phyloP scores from a whole-genome alignment of 2,329 filamentous ascomycete genomes.

The Fusarium tricinctum region DNA sequence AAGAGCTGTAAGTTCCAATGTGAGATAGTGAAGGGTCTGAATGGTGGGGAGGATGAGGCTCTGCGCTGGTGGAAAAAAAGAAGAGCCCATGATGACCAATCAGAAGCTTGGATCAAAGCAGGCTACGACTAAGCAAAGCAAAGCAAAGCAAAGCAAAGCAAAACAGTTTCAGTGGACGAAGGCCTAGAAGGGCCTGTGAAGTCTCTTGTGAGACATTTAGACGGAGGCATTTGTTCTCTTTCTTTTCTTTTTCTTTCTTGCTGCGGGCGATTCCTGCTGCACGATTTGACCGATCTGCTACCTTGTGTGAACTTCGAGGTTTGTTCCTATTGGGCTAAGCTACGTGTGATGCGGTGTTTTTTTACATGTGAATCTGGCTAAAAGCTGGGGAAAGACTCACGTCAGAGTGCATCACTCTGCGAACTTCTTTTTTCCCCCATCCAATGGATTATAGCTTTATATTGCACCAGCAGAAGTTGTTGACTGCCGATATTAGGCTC shows the following conservation, averaged over 20 bases:
- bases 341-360: not conserved
- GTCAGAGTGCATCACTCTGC: slow-evolving; percentile 28
- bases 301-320: slow-evolving; percentile 19
- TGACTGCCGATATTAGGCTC: not conserved
- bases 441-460: slow-evolving; percentile 6
- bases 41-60: slow-evolving; percentile 37
- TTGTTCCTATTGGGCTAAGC: slow-evolving; percentile 13
- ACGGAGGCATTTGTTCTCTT: slow-evolving; percentile 1
- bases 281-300: slow-evolving; percentile 6
- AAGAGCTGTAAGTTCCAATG: slow-evolving; percentile 1
- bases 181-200: slow-evolving; percentile 8
- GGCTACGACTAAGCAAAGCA: slow-evolving; percentile 4
- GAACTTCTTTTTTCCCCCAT: slow-evolving; percentile 8
- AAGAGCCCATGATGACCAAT: slow-evolving; percentile 20
- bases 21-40: slow-evolving; percentile 12
- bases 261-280: slow-evolving; percentile 1
- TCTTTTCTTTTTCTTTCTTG: not conserved
- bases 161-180: not conserved
- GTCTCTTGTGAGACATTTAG: slow-evolving; percentile 5
- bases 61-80: slow-evolving; percentile 7
- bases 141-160: not conserved
- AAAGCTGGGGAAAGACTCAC: slow-evolving; percentile 17
- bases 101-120: not conserved
- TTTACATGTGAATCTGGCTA: slow-evolving; percentile 34
- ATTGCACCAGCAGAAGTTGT: not conserved